Conservation (phyloP, 192 early-diverging fungal species). For the Coemansia sp. region DNA sequence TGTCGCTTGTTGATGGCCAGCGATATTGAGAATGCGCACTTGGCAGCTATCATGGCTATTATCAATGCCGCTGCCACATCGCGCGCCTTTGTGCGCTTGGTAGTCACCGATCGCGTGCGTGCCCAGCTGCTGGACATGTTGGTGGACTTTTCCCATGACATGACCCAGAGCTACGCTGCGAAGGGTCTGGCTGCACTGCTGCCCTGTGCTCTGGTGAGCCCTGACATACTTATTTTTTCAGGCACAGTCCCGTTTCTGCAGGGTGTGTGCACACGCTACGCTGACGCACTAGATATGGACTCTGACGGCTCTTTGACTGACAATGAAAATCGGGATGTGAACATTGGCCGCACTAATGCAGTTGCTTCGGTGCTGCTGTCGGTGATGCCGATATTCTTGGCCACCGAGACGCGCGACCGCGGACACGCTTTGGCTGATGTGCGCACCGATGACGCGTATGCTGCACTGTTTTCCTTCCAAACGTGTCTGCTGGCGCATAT, state of each 20-base stretch:
- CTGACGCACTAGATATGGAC: neutral
- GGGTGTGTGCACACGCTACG: neutral
- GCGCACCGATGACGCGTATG: constrained; percentile 1
- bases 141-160: constrained; percentile 16
- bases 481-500: constrained; percentile 19
- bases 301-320: neutral
- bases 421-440: constrained; percentile 12
- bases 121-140: constrained; percentile 11
- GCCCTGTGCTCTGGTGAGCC: constrained; percentile 4
- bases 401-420: constrained; percentile 3
- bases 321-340: neutral
- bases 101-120: constrained; percentile 2
- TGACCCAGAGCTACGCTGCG: constrained; percentile 21
- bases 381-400: constrained; percentile 20
- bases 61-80: constrained; percentile 36
- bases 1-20: constrained; percentile 18
- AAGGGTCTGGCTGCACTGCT: constrained; percentile 36
- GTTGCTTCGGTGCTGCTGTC: constrained; percentile 18
- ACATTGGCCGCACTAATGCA: neutral
- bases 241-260: constrained; percentile 15
- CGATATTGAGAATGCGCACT: constrained; percentile 22
- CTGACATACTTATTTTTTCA: neutral
- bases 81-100: constrained; percentile 20
- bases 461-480: constrained; percentile 17
- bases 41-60: constrained; percentile 25